Conservation (phyloP, 768 basidiomycete species). For the Kwoniella shandongensis region DNA sequence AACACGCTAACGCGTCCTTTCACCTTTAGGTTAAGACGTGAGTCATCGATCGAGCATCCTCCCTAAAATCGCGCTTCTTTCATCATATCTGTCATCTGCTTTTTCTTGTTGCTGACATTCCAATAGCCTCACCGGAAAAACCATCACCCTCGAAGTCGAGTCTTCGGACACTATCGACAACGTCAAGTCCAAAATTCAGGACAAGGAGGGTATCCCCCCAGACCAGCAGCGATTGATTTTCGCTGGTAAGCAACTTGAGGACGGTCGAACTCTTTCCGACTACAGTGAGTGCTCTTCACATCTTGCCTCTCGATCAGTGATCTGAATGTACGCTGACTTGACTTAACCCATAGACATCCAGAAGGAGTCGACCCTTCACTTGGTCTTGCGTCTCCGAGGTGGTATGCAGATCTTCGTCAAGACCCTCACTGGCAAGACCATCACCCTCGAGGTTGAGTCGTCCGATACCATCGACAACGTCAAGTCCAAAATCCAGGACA, state of each 20-base stretch:
- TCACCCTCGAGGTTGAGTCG: slow-evolving; percentile 50
- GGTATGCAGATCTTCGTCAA: slow-evolving; percentile 62
- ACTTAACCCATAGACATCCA: slow-evolving; percentile 40
- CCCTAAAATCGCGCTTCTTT: neutral
- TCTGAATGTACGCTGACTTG: too few relatives aligned
- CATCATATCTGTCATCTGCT: neutral
- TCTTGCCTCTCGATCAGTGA: too few relatives aligned
- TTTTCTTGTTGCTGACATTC: neutral
- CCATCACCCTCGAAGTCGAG: slow-evolving; percentile 86
- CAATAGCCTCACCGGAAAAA: slow-evolving; percentile 81
- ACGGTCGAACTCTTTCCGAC: slow-evolving; percentile 73
- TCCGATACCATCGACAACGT: slow-evolving; percentile 28
- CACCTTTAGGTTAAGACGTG: slow-evolving; percentile 68
- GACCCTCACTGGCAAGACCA: slow-evolving; percentile 58
- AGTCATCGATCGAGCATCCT: slow-evolving; percentile 45
- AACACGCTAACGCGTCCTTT: slow-evolving; percentile 6
- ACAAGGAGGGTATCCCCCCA: slow-evolving; percentile 89
- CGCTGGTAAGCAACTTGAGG: slow-evolving; percentile 28
- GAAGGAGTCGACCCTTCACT: slow-evolving; percentile 51
- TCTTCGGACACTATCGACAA: slow-evolving; percentile 90
- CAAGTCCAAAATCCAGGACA: slow-evolving; percentile 27
- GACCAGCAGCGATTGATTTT: slow-evolving; percentile 72
- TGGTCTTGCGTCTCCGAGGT: slow-evolving; percentile 76
- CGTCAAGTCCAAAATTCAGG: slow-evolving; percentile 89
- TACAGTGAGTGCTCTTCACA: slow-evolving; percentile 58